Evolutionary conservation across 768 basidiomycete genomes (phyloP).

Genomic region (Termitomyces sp.): DNA sequence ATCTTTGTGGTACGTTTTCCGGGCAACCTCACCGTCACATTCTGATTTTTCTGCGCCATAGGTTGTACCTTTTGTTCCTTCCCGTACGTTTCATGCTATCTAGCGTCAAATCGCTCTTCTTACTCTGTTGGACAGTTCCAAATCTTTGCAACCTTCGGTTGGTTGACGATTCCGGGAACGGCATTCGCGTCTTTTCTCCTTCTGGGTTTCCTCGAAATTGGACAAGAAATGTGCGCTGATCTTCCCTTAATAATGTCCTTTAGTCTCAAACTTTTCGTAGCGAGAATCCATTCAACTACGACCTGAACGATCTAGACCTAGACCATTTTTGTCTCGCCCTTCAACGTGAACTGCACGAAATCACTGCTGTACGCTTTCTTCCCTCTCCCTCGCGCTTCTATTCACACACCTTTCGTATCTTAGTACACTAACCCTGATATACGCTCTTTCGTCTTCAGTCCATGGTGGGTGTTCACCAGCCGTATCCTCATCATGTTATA

Average conservation of each 20-base stretch:
- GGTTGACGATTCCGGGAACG: conserved; percentile 55
- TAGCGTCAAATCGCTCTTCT: conserved; percentile 15
- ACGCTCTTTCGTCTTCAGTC: conserved; percentile 47
- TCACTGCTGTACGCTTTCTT: conserved; percentile 55
- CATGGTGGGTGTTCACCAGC: conserved; percentile 24
- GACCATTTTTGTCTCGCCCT: conserved; percentile 67
- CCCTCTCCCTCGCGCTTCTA: neutral
- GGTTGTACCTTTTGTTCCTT: conserved; percentile 29
- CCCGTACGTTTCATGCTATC: conserved; percentile 30
- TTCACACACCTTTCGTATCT: conserved; percentile 5
- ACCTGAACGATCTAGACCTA: conserved; percentile 64
- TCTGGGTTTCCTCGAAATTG: conserved; percentile 66
- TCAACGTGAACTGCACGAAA: conserved; percentile 66
- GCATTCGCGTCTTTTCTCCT: conserved; percentile 62
- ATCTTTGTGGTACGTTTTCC: conserved; percentile 48
- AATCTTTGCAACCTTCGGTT: conserved; percentile 36
- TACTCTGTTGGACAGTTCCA: conserved; percentile 40
- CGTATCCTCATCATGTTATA: neutral
- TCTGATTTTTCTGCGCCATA: conserved; percentile 1
- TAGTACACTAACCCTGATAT: conserved; percentile 57
- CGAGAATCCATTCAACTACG: conserved; percentile 69
- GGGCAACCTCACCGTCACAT: neutral
- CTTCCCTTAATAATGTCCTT: neutral
- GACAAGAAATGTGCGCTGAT: conserved; percentile 55
- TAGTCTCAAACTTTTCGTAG: conserved; percentile 23